Percentiles rank a stretch among this genome's conserved stretches.
phyloP scores from a whole-genome alignment of 768 basidiomycete genomes.

The Psilocybe subaeruginosa region DNA sequence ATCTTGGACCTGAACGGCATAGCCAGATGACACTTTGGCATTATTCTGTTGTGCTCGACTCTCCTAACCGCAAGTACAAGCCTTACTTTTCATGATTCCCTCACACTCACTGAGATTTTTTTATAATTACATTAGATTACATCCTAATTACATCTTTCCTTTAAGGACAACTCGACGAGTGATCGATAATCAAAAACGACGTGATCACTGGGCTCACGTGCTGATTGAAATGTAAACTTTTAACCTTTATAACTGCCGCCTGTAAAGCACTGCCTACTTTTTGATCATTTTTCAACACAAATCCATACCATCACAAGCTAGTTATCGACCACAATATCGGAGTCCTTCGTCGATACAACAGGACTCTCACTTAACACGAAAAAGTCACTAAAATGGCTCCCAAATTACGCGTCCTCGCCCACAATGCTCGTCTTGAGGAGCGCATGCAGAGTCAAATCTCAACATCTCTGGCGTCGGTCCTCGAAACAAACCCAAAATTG shows the following conservation, averaged over 20 bases:
- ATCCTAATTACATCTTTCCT: background rate
- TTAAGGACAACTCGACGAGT: background rate
- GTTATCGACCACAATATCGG: background rate
- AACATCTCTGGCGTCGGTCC: constrained; percentile 24
- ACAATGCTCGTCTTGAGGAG: constrained; percentile 23
- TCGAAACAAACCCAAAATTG: constrained; percentile 30
- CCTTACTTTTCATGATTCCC: too few species aligned
- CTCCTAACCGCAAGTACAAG: too few species aligned
- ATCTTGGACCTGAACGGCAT: background rate
- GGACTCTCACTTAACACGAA: background rate
- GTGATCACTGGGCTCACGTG: constrained; percentile 8
- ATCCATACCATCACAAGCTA: constrained; percentile 12
- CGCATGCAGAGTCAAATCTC: constrained; percentile 29
- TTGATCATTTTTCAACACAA: background rate
- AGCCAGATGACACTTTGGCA: too few species aligned
- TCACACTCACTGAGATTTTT: too few species aligned
- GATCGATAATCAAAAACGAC: constrained; percentile 8
- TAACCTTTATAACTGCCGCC: background rate
- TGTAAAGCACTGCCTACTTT: constrained; percentile 8
- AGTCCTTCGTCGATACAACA: background rate
- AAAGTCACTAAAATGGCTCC: constrained; percentile 22
- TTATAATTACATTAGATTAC: too few species aligned
- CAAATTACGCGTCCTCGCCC: constrained; percentile 20
- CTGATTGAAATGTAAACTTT: constrained; percentile 6
- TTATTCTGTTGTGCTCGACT: too few species aligned